Evolutionary conservation across 257 asterid species (phyloP), one percentile per base, ranked within the genome.

Genomic region (Primulina eburnea): DNA sequence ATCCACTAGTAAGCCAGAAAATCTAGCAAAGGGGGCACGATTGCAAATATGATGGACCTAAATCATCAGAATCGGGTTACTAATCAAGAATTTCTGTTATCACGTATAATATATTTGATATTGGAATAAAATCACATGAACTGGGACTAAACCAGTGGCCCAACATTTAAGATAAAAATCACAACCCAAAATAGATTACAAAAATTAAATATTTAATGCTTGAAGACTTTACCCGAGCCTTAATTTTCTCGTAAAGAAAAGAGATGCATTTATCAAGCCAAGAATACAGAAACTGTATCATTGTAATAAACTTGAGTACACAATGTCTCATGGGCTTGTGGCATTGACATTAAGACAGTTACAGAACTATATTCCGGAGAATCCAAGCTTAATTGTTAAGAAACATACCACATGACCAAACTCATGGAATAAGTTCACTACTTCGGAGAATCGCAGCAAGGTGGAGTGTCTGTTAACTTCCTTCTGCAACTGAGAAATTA

Each of bases 351-450:
- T 30, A 30, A 35, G 74, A 32, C 43, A 61, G 30, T 24, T 40
- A 24, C 37, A 32, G 34, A 35, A 53, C 29, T 64, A 12, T 64
- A 35, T 62, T 62, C n/a, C 32, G 33, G 8, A 43, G 28, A 28
- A 64, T 69, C 32, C 16, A 52, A 28, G 62, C 26, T 24, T 18
- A 18, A 40, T 34, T 16, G 35, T 30, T 60, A 57, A 47, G 67
- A 67, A 75, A 77, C 90, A 58, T 89, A 93, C 99, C 96, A 93
- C 97, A 55, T 93, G 99, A 64, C 95, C 95, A 78, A 93, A 93
- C 81, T 93, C 97, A 32, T 93, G 99, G 83, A 93, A 76, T 35
- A 93, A 80, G 79, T 86, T 88, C 72, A 93, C 95, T 73, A 90
- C 95, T 83, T 90, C 95, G 34, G 96, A 81, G 86, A 93, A 93